Base-by-base conservation (phyloP, 202 grass and related monocot species). In the Setaria viridis region DNA sequence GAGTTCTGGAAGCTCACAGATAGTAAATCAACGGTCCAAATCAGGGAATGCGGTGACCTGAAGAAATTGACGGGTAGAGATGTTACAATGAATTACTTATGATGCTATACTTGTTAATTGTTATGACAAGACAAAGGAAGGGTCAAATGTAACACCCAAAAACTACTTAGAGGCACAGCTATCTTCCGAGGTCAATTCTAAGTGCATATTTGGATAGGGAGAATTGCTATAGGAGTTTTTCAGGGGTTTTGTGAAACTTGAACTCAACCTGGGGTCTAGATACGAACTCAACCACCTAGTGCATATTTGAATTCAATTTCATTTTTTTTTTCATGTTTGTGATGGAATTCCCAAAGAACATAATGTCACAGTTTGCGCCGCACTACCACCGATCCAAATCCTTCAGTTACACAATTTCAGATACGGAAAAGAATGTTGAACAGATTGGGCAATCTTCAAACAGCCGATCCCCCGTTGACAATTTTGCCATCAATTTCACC, bases 391-490 rank as follows among this genome's bases (percentile, higher is more conserved):
- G 15, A n/a, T 19, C 7, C 7, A 7, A 43, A 10, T 15, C 1
- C 8, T 72, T 62, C 32, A 80, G 46, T 34, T 46, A 21, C 10
- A 46, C 50, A 20, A 35, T 70, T 56, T 70, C 65, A 70, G 50
- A 3, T 29, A 60, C 2, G 1, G 29, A 58, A 39, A 30, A 6
- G 39, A 6, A 20, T 3, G 51, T 3, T 63, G 7, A 53, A 5
- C 32, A 30, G 43, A 33, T 64, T 45, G 20, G 67, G 14, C 58
- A 20, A 33, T 34, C 67, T 73, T 39, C 49, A 67, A 9, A 34
- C 12, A 57, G 57, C 2, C 46, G 14, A 32, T 9, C 63, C 5
- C 19, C 68, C 77, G 58, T 81, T 87, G 85, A 82, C 85, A 82
- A 87, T 59, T 32, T 60, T 69, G 41, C 78, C 19, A 6, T 50